phyloP scores from a whole-genome alignment of 495 filamentous ascomycete species.

The Collariella sp. region DNA sequence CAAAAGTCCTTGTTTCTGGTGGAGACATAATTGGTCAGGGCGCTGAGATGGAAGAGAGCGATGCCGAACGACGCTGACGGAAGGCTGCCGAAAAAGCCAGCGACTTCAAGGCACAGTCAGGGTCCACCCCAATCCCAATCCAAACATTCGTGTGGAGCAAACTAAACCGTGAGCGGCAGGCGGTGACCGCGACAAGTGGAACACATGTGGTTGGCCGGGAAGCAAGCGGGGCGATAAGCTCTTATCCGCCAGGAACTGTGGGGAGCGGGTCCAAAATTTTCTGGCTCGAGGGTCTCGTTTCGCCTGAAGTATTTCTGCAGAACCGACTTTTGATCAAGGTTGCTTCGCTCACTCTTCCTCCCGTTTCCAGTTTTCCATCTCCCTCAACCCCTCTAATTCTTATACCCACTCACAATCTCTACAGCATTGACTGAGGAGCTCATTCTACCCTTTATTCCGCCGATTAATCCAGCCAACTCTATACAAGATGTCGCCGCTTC shows the following conservation, averaged over 20 bases:
- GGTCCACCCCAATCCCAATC: background rate
- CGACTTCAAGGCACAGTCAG: background rate
- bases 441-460: background rate
- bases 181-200: background rate
- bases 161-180: constrained; percentile 3
- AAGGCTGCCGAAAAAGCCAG: background rate
- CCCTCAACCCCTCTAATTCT: background rate
- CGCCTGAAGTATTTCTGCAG: constrained; percentile 17
- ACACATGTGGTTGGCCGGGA: constrained; percentile 9
- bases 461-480: background rate
- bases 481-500: constrained; percentile 24
- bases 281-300: constrained; percentile 3
- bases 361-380: background rate
- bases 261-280: constrained; percentile 21
- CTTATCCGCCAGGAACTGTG: constrained; percentile 18
- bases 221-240: constrained; percentile 18
- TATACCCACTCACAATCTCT: background rate
- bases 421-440: background rate
- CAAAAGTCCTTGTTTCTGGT: too few species aligned
- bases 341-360: background rate
- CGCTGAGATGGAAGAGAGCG: background rate
- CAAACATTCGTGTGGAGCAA: background rate
- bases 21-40: too few species aligned
- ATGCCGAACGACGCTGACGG: background rate
- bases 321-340: background rate